phyloP scores from a whole-genome alignment of 106 monocot species.

The Acorus gramineus region DNA sequence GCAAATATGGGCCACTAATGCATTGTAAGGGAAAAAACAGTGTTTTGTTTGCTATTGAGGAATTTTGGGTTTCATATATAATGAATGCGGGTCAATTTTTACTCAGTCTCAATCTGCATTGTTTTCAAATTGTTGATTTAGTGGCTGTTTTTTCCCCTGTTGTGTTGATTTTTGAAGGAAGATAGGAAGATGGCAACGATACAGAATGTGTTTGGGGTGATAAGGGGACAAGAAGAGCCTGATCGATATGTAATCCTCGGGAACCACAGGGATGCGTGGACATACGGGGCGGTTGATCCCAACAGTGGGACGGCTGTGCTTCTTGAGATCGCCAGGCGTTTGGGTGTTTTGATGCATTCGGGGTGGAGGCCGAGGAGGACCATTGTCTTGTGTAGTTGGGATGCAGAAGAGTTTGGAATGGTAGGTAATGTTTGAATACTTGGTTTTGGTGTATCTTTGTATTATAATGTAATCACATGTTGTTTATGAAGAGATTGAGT shows the following conservation, averaged over 20 bases:
- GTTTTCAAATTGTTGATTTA: too few species aligned
- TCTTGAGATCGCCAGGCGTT: slow-evolving; percentile 58
- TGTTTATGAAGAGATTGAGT: too few species aligned
- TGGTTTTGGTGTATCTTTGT: not conserved
- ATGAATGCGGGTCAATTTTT: too few species aligned
- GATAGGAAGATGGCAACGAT: slow-evolving; percentile 57
- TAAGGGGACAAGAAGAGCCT: slow-evolving; percentile 69
- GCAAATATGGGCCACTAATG: too few species aligned
- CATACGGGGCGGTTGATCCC: slow-evolving; percentile 93
- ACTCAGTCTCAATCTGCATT: too few species aligned
- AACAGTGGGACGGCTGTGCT: slow-evolving; percentile 91
- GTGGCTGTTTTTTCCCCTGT: not conserved
- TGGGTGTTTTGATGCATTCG: slow-evolving; percentile 33
- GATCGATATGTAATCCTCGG: slow-evolving; percentile 82
- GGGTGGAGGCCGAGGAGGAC: slow-evolving; percentile 91
- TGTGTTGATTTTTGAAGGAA: slow-evolving; percentile 40
- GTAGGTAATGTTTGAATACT: slow-evolving; percentile 19
- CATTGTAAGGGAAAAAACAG: too few species aligned
- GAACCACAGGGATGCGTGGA: slow-evolving; percentile 99
- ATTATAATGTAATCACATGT: too few species aligned
- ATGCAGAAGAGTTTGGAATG: slow-evolving; percentile 97
- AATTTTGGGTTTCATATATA: too few species aligned
- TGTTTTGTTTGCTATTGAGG: too few species aligned
- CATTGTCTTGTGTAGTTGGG: slow-evolving; percentile 90
- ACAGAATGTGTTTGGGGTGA: slow-evolving; percentile 55